Evolutionary conservation across 2,329 filamentous ascomycete species (phyloP).

Genomic region (Bisporella sp.): DNA sequence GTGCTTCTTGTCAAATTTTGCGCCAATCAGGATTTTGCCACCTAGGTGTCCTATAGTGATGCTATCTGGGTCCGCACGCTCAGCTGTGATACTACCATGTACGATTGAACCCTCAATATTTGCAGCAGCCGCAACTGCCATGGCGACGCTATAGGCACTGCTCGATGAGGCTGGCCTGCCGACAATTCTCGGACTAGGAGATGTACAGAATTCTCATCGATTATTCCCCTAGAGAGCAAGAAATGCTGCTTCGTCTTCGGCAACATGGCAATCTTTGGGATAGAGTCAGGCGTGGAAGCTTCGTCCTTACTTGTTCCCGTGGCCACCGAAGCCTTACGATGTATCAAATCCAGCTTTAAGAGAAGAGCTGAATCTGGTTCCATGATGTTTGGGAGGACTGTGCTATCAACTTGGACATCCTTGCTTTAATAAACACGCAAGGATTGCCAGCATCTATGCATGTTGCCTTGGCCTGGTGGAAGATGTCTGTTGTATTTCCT

Average conservation of each 20-base stretch:
- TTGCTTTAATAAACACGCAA: constrained; percentile 52
- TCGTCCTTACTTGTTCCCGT: constrained; percentile 50
- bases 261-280: constrained; percentile 58
- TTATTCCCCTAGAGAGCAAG: constrained; percentile 31
- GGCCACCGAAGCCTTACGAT: constrained; percentile 45
- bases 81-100: constrained; percentile 19
- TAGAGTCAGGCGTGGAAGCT: constrained; percentile 42
- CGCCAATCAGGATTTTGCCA: constrained; percentile 36
- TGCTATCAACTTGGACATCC: constrained; percentile 42
- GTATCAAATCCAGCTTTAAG: constrained; percentile 45
- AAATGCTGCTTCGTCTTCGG: constrained; percentile 32
- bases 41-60: constrained; percentile 39
- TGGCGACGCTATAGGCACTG: constrained; percentile 48
- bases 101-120: constrained; percentile 36
- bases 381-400: constrained; percentile 47
- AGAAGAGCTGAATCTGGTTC: constrained; percentile 38
- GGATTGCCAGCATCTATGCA: constrained; percentile 60
- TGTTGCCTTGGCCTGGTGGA: constrained; percentile 44
- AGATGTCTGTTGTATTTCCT: constrained; percentile 7
- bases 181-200: constrained; percentile 43
- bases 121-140: constrained; percentile 41
- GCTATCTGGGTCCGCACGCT: constrained; percentile 24
- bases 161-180: constrained; percentile 49
- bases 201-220: constrained; percentile 28
- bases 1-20: constrained; percentile 30